These are phyloP conservation scores for Vitis riparia DNA, from an alignment of 164 flowering plant genomes.

Conservation along the genomic window DNA sequence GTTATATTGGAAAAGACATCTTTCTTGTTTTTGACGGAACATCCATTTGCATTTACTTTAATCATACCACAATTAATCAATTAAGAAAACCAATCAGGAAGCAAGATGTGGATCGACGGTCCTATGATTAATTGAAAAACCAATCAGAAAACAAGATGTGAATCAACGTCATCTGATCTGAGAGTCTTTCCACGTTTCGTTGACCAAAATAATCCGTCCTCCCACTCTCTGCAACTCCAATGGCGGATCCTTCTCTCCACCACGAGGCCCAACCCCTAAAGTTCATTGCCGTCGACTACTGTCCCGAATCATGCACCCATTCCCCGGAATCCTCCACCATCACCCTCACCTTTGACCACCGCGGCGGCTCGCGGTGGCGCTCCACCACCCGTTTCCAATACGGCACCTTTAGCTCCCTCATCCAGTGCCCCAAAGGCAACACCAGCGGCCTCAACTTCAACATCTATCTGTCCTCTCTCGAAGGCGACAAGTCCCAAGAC, in stretches of 20 bases:
- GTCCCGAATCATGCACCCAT: slow-evolving; percentile 50
- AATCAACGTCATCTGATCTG: too few species aligned
- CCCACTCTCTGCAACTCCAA: slow-evolving; percentile 17
- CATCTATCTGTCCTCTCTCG: slow-evolving; percentile 58
- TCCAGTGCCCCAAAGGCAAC: slow-evolving; percentile 54
- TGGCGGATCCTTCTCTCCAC: slow-evolving; percentile 47
- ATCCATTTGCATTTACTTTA: too few species aligned
- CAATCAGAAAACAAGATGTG: too few species aligned
- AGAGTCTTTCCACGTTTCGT: too few species aligned
- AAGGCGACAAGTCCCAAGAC: slow-evolving; percentile 53
- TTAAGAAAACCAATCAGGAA: too few species aligned
- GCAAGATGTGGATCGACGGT: too few species aligned
- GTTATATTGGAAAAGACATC: too few species aligned
- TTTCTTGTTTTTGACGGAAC: too few species aligned
- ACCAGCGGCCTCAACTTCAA: slow-evolving; percentile 70
- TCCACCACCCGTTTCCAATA: slow-evolving; percentile 36
- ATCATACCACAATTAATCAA: too few species aligned
- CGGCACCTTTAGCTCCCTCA: slow-evolving; percentile 47
- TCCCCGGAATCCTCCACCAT: slow-evolving; percentile 36
- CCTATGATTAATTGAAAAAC: too few species aligned
- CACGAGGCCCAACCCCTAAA: slow-evolving; percentile 30
- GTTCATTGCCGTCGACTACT: slow-evolving; percentile 50
- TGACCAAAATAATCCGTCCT: not conserved
- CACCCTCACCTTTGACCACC: slow-evolving; percentile 40
- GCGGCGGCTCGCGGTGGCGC: slow-evolving; percentile 65